phyloP scores from a whole-genome alignment of 2,329 filamentous ascomycete genomes.

The Arthrinium phaeospermum region DNA sequence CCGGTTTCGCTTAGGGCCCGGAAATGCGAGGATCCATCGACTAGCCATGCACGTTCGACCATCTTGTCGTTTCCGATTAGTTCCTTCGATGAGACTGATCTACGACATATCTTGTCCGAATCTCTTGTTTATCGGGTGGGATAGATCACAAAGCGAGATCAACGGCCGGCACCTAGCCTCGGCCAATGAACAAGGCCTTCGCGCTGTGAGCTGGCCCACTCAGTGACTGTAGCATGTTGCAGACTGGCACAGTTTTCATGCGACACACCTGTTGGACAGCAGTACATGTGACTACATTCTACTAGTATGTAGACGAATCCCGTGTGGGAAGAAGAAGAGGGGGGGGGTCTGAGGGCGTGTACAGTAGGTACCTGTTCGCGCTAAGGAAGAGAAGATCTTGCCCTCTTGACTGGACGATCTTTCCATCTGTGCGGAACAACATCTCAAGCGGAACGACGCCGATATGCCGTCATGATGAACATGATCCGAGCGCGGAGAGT shows the following conservation, averaged over 20 bases:
- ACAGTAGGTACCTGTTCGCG: slow-evolving; percentile 1
- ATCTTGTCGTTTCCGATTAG: background rate
- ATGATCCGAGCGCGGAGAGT: background rate
- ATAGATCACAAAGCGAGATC: slow-evolving; percentile 11
- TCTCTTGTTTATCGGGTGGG: background rate
- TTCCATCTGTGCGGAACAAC: background rate
- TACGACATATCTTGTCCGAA: slow-evolving; percentile 7
- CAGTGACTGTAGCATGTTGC: background rate
- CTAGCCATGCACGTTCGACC: background rate
- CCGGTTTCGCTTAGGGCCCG: background rate
- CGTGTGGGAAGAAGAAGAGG: background rate
- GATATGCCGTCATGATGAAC: background rate
- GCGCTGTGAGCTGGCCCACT: background rate
- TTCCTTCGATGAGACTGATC: background rate
- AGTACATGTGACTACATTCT: background rate
- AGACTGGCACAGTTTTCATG: background rate
- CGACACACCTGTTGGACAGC: background rate
- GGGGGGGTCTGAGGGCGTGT: background rate
- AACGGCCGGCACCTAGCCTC: background rate
- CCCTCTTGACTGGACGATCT: background rate
- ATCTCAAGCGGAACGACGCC: background rate
- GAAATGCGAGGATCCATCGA: background rate
- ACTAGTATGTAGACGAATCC: background rate
- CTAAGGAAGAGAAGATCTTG: background rate
- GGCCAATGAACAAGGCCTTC: background rate